Conservation (phyloP, 208 protist species). For the Wallacemonas rigidus region DNA sequence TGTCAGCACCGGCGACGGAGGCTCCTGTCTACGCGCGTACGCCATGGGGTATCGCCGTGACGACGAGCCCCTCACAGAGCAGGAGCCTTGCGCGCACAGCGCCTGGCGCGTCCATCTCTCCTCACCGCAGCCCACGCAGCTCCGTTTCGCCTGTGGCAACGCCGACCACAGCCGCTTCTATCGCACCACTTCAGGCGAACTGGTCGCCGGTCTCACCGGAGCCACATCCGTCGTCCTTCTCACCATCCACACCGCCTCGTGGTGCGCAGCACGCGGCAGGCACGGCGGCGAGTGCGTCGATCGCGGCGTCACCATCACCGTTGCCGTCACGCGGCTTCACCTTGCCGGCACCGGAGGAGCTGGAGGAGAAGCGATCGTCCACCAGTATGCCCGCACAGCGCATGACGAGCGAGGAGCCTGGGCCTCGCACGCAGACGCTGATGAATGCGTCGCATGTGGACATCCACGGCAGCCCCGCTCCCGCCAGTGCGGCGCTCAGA, state of each 20-base stretch:
- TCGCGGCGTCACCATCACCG: background rate
- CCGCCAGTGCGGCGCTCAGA: constrained; percentile 6
- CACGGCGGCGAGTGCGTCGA: background rate
- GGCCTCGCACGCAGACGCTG: background rate
- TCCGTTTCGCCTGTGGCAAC: background rate
- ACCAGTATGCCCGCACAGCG: background rate
- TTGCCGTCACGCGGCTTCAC: constrained; percentile 2
- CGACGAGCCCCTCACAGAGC: no score
- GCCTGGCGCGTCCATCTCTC: background rate
- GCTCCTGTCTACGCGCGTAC: no score
- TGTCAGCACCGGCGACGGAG: no score
- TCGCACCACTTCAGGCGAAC: background rate
- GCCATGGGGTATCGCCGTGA: no score
- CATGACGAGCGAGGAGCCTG: background rate
- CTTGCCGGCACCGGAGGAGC: constrained; percentile 5
- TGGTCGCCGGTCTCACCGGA: background rate
- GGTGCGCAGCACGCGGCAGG: background rate
- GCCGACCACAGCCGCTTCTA: no score
- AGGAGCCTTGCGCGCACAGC: no score
- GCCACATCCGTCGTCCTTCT: background rate
- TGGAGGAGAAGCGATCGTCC: background rate
- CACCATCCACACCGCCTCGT: background rate
- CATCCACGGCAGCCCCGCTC: constrained; percentile 4
- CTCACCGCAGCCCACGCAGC: background rate
- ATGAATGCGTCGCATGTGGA: constrained; percentile 2